Percentiles rank a stretch among this genome's conserved stretches.
phyloP scores from a whole-genome alignment of 371 early-diverging fungal species.

The Rhizopus stolonifer region DNA sequence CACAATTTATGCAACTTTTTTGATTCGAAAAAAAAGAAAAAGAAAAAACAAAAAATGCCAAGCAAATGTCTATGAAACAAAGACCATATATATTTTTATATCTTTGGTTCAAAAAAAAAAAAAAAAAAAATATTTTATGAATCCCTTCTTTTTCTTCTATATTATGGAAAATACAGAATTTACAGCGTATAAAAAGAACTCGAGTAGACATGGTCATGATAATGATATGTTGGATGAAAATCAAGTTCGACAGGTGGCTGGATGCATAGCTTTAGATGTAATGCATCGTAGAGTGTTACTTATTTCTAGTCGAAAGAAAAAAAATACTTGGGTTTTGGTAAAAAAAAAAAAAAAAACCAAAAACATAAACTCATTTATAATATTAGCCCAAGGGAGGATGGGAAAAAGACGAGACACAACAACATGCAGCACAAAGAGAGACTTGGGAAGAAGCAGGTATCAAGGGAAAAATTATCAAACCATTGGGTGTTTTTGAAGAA shows the following conservation, averaged over 20 bases:
- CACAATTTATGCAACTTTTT: too few relatives aligned
- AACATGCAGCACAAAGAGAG: constrained; percentile 55
- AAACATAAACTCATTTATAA: neutral
- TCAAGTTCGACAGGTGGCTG: constrained; percentile 48
- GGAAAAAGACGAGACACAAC: constrained; percentile 57
- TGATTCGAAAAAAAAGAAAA: too few relatives aligned
- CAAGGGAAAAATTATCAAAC: constrained; percentile 43
- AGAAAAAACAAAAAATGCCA: too few relatives aligned
- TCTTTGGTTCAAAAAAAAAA: too few relatives aligned
- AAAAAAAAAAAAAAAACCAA: too few relatives aligned
- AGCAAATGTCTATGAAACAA: too few relatives aligned
- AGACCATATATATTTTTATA: too few relatives aligned
- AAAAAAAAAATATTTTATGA: too few relatives aligned
- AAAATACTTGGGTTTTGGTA: constrained; percentile 50
- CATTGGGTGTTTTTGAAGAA: constrained; percentile 49
- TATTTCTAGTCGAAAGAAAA: constrained; percentile 45
- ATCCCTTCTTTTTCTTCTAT: too few relatives aligned
- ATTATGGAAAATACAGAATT: too few relatives aligned
- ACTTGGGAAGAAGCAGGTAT: constrained; percentile 65
- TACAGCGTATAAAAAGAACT: too few relatives aligned
- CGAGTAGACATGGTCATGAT: constrained; percentile 5
- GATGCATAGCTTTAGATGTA: constrained; percentile 53
- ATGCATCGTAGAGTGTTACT: constrained; percentile 43
- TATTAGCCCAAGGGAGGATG: constrained; percentile 56
- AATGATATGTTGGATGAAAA: constrained; percentile 34